Evolutionary conservation across 352 stramenopile species (phyloP), one percentile per base, ranked within the genome.

Genomic region (Globisporangium ultimum): DNA sequence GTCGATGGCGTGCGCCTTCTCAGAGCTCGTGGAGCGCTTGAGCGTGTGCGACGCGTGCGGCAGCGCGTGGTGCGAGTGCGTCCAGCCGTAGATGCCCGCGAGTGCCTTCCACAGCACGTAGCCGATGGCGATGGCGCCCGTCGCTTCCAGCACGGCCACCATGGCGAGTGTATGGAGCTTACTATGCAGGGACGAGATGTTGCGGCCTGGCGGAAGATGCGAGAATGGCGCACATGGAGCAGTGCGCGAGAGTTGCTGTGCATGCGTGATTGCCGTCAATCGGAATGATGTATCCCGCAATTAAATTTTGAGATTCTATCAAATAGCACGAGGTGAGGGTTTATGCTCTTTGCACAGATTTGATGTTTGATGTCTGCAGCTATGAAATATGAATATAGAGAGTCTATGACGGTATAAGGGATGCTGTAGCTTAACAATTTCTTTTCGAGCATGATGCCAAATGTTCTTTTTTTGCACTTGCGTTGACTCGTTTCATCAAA

Each of bases 21-120:
- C 38, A 8, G 38, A 3, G 14, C 22, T 6, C 20, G 50, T 3
- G 46, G 52, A 1, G 57, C 43, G 12, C 21, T 22, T 22, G 55
- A 55, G 48, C 15, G 48, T 53, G 6, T 56, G 43, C 0, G 58
- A 15, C 2, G 58, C n/a, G n/a, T 60, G 18, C 34, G 61, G 66
- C 28, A 80, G 55, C 14, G 41, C 49, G 17, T 77, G 66, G 10
- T 59, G 48, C 8, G 48, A 42, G 34, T 49, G 61, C 0, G 61
- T 67, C 22, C 50, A 48, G 2, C 41, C 38, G 47, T 47, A 61
- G 17, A 60, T 45, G 34, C 40, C 15, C 6, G 53, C 50, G 22
- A 55, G 15, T 8, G 48, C 32, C 34, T 56, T 61, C 55, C 60
- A 72, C 15, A 45, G 36, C 15, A 45, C 64, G 43, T 58, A 64